Conservation (phyloP, 345 rosid species). For the Populus davidiana region DNA sequence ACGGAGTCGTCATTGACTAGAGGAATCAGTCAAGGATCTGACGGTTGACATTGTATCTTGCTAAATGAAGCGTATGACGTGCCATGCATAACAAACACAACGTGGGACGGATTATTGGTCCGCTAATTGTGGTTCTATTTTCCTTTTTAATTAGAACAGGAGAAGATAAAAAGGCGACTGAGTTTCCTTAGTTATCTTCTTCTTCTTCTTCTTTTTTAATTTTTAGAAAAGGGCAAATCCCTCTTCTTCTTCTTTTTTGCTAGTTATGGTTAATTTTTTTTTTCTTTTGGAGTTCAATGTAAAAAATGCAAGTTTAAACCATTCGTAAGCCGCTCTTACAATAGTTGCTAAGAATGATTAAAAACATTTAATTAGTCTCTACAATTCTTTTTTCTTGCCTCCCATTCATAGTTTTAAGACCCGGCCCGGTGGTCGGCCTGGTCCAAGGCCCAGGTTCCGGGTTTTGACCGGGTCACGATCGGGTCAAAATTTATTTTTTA, state of each 20-base stretch:
- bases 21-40: neutral
- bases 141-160: neutral
- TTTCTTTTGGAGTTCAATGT: no score
- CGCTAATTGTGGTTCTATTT: neutral
- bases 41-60: neutral
- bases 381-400: no score
- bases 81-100: constrained; percentile 8
- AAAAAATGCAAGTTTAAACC: rapidly evolving
- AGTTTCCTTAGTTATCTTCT: neutral
- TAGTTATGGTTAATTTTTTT: no score
- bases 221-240: neutral
- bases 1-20: constrained; percentile 4
- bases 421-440: no score
- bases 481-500: no score
- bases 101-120: neutral
- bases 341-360: no score
- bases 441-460: no score
- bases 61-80: neutral
- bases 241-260: neutral
- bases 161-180: neutral
- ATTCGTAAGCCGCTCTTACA: no score
- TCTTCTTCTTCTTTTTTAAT: no score
- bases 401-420: no score
- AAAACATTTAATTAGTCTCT: no score
- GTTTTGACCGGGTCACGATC: no score